A percentile compares a stretch with the other conserved stretches of the same genome.
These are phyloP conservation scores for Cicer cuneatum DNA, from an alignment of 306 rosid species.

Conservation along the genomic window DNA sequence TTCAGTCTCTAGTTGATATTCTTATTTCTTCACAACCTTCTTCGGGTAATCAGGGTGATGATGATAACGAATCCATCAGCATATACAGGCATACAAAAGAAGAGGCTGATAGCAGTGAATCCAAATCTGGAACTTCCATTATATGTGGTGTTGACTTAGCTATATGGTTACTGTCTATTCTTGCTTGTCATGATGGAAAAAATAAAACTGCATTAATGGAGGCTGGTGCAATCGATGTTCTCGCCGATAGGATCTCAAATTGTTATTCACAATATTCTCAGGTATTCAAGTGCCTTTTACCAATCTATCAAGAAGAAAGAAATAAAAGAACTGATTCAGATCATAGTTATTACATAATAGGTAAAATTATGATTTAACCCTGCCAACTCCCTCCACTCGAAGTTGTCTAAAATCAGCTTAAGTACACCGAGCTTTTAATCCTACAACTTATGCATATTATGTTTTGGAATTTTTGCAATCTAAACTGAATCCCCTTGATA, in stretches of 20 bases:
- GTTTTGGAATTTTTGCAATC: slow-evolving; percentile 23
- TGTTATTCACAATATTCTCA: slow-evolving; percentile 76
- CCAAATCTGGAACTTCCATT: slow-evolving; percentile 61
- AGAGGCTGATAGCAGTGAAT: slow-evolving; percentile 51
- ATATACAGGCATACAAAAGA: slow-evolving; percentile 68
- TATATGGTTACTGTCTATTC: slow-evolving; percentile 87
- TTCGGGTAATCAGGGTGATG: slow-evolving; percentile 50
- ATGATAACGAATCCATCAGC: slow-evolving; percentile 66
- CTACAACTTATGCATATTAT: background rate
- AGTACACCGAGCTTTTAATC: slow-evolving; percentile 25
- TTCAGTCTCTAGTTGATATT: slow-evolving; percentile 83
- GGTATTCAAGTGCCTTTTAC: slow-evolving; percentile 60
- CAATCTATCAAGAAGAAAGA: slow-evolving; percentile 19
- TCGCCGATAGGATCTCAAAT: slow-evolving; percentile 80
- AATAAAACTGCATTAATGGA: slow-evolving; percentile 80
- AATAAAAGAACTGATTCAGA: slow-evolving; percentile 37
- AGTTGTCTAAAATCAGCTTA: slow-evolving; percentile 31
- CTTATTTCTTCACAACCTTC: slow-evolving; percentile 58
- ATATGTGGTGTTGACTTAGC: slow-evolving; percentile 74
- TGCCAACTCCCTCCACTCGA: slow-evolving; percentile 12
- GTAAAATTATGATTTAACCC: slow-evolving; percentile 15
- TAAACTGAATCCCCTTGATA: slow-evolving; percentile 10
- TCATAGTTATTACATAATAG: background rate
- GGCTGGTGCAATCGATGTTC: slow-evolving; percentile 92
- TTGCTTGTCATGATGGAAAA: slow-evolving; percentile 83